Base-by-base conservation (phyloP, 2,329 filamentous ascomycete species). In the Calonectria montana region DNA sequence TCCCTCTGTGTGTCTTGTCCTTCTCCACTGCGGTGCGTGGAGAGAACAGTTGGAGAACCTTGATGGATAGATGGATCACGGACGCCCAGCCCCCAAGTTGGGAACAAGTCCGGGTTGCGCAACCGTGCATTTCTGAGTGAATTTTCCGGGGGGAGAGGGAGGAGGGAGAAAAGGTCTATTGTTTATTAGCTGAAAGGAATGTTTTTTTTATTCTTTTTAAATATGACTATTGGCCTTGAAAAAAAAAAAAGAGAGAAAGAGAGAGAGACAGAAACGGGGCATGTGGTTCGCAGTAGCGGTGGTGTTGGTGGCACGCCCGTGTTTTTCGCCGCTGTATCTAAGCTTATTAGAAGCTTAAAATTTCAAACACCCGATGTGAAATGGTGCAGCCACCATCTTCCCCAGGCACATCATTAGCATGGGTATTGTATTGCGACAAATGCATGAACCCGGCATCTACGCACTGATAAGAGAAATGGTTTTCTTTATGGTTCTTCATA, bases 41-140 rank as follows among this genome's bases (percentile, higher is more conserved):
- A 21, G 45, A 23, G 50, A 62, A 47, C 29, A 67, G 50, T 43
- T 63, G 25, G 67, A 78, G 76, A 78, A 78, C 76, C 76, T 39
- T 69, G 76, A 78, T 78, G 76, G 76, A 65, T 70, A 72, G 59
- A 69, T 59, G 59, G 68, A 63, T 43, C 57, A 50, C 48, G 61
- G 35, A 55, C 62, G 68, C 68, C 68, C 53, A 57, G 53, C 53
- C 53, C 53, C 53, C 53, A 57, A 53, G 53, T 57, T 57, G 53
- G 53, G 53, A 57, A 57, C 53, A 70, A 66, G 68, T 35, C 55
- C 45, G 50, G 25, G 29, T 35, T 27, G 59, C 8, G 47, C 12
- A 31, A 62, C 31, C 62, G 41, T 37, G 25, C 53, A 35, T 37
- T 55, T 18, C 55, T 18, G 39, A 48, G 48, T 37, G 18, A n/a